A percentile compares a stretch with the other conserved stretches of the same genome.
Evolutionary conservation across 306 rosid genomes (phyloP).

Genomic region (Inga oerstediana): DNA sequence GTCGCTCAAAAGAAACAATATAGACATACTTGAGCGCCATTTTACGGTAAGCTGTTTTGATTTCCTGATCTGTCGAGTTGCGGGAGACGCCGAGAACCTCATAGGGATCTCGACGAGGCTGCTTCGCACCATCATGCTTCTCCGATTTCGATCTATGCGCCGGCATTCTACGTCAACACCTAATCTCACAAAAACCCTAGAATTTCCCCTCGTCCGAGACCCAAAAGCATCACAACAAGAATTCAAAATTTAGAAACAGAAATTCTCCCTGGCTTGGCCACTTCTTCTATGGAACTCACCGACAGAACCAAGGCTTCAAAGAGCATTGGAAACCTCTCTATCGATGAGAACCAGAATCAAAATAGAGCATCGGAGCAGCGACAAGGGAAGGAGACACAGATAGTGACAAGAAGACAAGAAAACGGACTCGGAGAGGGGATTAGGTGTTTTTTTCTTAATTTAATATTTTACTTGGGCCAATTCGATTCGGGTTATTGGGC

Average conservation of each 20-base stretch:
- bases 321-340: constrained; percentile 31
- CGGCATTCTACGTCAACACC: constrained; percentile 61
- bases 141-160: constrained; percentile 77
- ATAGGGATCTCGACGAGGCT: constrained; percentile 88
- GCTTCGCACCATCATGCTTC: constrained; percentile 66
- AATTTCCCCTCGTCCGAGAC: neutral
- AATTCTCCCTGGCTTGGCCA: constrained; percentile 14
- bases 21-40: constrained; percentile 92
- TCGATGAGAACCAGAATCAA: constrained; percentile 50
- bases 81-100: constrained; percentile 93
- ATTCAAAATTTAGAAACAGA: constrained; percentile 31
- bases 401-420: constrained; percentile 35
- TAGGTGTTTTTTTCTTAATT: constrained; percentile 34
- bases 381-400: constrained; percentile 36
- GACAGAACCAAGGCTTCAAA: constrained; percentile 3
- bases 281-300: constrained; percentile 8
- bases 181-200: constrained; percentile 52
- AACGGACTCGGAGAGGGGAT: constrained; percentile 55
- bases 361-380: constrained; percentile 43
- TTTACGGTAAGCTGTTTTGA: constrained; percentile 87
- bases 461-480: constrained; percentile 37
- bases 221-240: neutral
- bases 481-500: neutral
- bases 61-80: constrained; percentile 91
- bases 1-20: neutral